phyloP scores from a whole-genome alignment of 129 eudicot genomes.

The Arctium minus region DNA sequence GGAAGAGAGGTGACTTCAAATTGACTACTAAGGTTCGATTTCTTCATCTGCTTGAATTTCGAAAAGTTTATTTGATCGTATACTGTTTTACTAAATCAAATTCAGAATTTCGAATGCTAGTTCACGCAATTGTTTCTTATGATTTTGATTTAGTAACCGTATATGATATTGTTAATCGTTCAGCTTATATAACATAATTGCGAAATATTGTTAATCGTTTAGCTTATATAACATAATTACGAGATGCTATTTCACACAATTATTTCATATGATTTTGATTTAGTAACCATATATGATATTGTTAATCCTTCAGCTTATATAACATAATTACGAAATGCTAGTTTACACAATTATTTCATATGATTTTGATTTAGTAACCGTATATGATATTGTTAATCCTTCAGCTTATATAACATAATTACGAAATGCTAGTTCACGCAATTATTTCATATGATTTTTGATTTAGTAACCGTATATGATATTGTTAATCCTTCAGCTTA shows the following conservation, averaged over 20 bases:
- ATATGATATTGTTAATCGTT: neutral
- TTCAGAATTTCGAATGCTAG: neutral
- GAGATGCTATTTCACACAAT: neutral
- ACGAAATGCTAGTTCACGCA: neutral
- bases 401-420: neutral
- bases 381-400: neutral
- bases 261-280: neutral
- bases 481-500: no score
- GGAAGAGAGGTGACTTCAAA: slow-evolving; percentile 58
- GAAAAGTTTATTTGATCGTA: neutral
- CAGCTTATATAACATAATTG: neutral
- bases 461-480: neutral
- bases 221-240: neutral
- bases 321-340: neutral
- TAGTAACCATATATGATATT: neutral
- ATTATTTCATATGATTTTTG: neutral
- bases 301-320: neutral
- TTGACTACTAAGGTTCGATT: slow-evolving; percentile 58
- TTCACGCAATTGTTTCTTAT: neutral
- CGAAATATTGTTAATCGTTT: no score
- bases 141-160: neutral
- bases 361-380: neutral
- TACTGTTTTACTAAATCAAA: neutral
- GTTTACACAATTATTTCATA: neutral
- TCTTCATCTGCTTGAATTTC: neutral